A percentile compares a stretch with the other conserved stretches of the same genome.
phyloP scores from a whole-genome alignment of 2,329 filamentous ascomycete species.

The Clarireedia paspali region DNA sequence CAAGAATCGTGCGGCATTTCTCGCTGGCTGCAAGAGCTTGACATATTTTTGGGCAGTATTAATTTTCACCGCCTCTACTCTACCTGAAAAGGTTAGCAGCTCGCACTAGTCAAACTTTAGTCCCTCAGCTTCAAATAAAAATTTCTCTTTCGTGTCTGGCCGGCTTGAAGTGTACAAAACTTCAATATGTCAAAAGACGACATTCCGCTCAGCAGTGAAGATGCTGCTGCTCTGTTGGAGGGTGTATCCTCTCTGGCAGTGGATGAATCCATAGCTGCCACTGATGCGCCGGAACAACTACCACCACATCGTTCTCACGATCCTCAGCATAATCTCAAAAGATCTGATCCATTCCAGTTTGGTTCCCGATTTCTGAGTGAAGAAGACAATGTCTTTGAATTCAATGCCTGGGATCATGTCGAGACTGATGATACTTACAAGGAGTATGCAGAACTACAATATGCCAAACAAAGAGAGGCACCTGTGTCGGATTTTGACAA shows the following conservation, averaged over 20 bases:
- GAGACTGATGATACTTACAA: constrained; percentile 84
- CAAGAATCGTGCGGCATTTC: neutral
- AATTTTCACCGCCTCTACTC: neutral
- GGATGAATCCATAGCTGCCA: constrained; percentile 14
- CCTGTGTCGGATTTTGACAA: constrained; percentile 94
- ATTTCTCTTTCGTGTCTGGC: neutral
- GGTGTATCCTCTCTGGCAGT: constrained; percentile 12
- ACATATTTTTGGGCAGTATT: neutral
- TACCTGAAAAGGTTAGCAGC: neutral
- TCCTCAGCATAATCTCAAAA: constrained; percentile 65
- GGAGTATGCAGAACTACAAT: constrained; percentile 78
- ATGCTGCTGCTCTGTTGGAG: neutral
- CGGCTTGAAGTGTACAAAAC: neutral
- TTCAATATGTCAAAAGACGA: constrained; percentile 2
- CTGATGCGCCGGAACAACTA: constrained; percentile 13
- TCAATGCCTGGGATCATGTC: constrained; percentile 99
- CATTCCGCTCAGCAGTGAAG: neutral
- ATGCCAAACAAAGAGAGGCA: constrained; percentile 71
- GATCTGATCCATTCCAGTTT: constrained; percentile 90
- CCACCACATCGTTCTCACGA: constrained; percentile 28
- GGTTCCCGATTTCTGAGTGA: constrained; percentile 79
- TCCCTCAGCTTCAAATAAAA: neutral
- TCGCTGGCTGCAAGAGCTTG: too few species aligned
- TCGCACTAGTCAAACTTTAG: neutral
- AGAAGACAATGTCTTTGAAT: constrained; percentile 86